These are phyloP conservation scores for Aspergillus affinis DNA, from an alignment of 495 filamentous ascomycete genomes.

Conservation along the genomic window DNA sequence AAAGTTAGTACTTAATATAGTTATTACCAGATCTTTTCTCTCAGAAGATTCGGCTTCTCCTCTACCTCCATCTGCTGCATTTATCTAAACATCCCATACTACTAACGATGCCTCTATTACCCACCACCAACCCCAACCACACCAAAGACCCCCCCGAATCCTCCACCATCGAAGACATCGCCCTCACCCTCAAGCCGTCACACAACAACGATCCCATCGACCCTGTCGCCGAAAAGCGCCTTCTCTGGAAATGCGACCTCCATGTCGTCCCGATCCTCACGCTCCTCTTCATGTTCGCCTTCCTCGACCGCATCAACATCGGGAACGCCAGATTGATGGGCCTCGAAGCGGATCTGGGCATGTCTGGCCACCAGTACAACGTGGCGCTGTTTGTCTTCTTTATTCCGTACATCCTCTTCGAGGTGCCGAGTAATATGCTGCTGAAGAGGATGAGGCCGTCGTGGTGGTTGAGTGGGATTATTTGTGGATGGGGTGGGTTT, in stretches of 20 bases:
- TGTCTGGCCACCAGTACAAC: constrained; percentile 57
- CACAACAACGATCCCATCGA: constrained; percentile 10
- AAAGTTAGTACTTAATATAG: too few relatives aligned
- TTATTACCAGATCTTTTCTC: too few relatives aligned
- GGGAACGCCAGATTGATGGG: constrained; percentile 64
- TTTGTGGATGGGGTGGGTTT: constrained; percentile 52
- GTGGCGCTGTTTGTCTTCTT: constrained; percentile 66
- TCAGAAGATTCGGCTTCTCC: too few relatives aligned
- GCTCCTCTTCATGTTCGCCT: constrained; percentile 42
- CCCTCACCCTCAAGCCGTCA: constrained; percentile 7
- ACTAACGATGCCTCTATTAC: too few relatives aligned
- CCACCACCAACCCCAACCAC: neutral
- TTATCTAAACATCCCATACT: too few relatives aligned
- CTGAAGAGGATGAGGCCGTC: constrained; percentile 64
- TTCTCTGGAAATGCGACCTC: constrained; percentile 41
- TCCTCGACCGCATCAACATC: constrained; percentile 56
- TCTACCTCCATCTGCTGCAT: too few relatives aligned
- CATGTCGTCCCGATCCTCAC: constrained; percentile 40
- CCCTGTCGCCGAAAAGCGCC: constrained; percentile 30
- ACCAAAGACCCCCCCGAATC: neutral
- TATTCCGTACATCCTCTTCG: constrained; percentile 63
- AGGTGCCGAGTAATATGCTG: constrained; percentile 66
- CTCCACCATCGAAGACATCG: constrained; percentile 6
- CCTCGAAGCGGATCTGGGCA: constrained; percentile 56
- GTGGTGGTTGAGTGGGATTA: constrained; percentile 53